Base-by-base conservation (phyloP, 2,329 filamentous ascomycete species). In the Aspergillus novoparasiticus region DNA sequence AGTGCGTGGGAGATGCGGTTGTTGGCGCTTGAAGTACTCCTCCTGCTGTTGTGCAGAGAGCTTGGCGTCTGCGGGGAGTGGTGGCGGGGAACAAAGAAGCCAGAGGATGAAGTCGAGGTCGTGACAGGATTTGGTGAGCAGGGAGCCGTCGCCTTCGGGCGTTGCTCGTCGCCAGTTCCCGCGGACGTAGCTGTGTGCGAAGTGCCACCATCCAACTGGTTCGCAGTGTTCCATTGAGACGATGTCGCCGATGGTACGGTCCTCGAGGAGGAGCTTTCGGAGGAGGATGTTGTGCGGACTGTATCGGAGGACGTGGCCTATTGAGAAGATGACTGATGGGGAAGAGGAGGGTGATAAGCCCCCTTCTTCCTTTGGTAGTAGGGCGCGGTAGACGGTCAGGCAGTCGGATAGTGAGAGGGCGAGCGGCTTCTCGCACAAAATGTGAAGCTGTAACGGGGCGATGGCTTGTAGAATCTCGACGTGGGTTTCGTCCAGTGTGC, bases 141-240 rank as follows among this genome's bases (percentile, higher is more conserved):
- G 83, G 1, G 91, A 94, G 2, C 80, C 8, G 89, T 94, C 28
- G 86, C 94, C n/a, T 86, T 89, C 6, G 82, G 89, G 26, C 0
- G 87, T 89, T 68, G 92, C 88, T 66, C 91, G 92, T 6, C 94
- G 87, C 95, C 95, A 98, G 78, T 98, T 97, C 19, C 95, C 95
- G 53, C 87, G 87, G 41, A 98, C 94, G 71, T 94, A 97, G 48
- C 89, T 93, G 76, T 97, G 94, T 0, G 90, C 85, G 75, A 96
- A 98, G 76, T 98, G 95, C 92, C 93, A 98, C 89, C 91, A 96
- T 0, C 95, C 95, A 0, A 99, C 90, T 0, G 95, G 95, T 76
- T 98, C 95, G 0, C 92, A 95, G 78, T 98, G 95, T 66, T 96
- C 91, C 45, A 97, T 84, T 45, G 91, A 94, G 58, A 96, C 82